Base-by-base conservation (phyloP, 2,329 filamentous ascomycete genomes). In the Sporothrix inflata region DNA sequence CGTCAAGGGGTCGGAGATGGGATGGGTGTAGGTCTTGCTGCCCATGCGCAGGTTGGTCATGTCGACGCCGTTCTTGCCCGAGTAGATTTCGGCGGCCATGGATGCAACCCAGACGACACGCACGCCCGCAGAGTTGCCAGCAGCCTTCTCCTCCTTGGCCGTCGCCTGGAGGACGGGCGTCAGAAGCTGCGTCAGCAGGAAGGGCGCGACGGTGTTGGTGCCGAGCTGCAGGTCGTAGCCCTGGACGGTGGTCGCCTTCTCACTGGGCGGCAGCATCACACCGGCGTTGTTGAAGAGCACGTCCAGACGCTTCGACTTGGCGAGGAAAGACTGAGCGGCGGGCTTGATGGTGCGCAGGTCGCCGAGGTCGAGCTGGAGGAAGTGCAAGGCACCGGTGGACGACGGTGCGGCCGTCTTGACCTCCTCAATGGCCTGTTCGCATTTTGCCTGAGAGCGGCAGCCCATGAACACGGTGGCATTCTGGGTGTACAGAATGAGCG, bases 401-500 rank as follows among this genome's bases (percentile, higher is more conserved):
- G 74, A 38, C 9, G 74, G 70, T 21, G 8, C 34, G 16, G 71
- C 53, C 0, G 69, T 45, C 61, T 81, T 77, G 74, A 87, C 84
- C 12, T 76, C 73, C 6, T 78, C 76, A 57, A 88, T 84, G 27
- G 84, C 84, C 0, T 74, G 71, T 3, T 80, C 76, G 45, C 80
- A 83, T 74, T 84, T 84, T 19, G 79, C 75, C 55, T 78, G 74
- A 3, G 81, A 83, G 53, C 86, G 84, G 3, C 82, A 83, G 3
- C 84, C 85, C 66, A 87, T 76, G 76, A 87, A 88, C 51, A 89
- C 83, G 12, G 80, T 86, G 69, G 80, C 86, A 69, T 86, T 83
- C 34, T 81, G 81, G 3, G 78, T 75, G 76, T 88, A 89, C 14
- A 89, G 81, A 5, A 88, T 82, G 57, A 82, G 82, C 38, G 79